Base-by-base conservation (phyloP, 768 basidiomycete genomes). In the Chalciporus chontae region DNA sequence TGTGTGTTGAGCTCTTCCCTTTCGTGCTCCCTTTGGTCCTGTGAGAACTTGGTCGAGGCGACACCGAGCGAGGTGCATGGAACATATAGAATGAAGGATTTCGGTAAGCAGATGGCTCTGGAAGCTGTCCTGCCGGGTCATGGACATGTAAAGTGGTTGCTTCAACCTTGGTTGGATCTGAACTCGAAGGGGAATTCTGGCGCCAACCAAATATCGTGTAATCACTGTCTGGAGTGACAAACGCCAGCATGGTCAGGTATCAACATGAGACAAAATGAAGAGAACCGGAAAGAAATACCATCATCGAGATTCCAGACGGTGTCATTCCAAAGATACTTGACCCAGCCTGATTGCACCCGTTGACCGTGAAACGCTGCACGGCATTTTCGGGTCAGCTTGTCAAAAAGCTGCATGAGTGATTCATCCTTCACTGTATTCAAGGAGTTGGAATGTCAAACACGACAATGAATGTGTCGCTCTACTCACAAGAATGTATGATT, bases 241-340 rank as follows among this genome's bases (percentile, higher is more conserved):
- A 36, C 14, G 21, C n/a, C 18, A 39, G 45, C 45, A 17, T 46
- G 41, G 21, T 34, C 18, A 37, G 27, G 26, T 29, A n/a, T 40
- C 18, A 40, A 21, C 14, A 8, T 15, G 38, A 41, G 23, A 26
- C 4, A 31, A 6, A 18, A 31, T 29, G 42, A 18, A 19, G 32
- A n/a, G 34, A 36, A 36, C 24, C 9, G 18, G n/a, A 45, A 24
- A 27, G 14, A 65, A 72, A 60, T 60, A 87, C 93, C 93, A 61
- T 97, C 94, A 63, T 95, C 91, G 10, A 97, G 70, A 61, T 88
- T 87, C 90, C 90, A 96, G 43, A 90, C 66, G 0, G 81, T 73
- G 13, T 83, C 80, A 55, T 83, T 82, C 73, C 81, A 94, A 53
- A 87, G 80, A 63, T 97, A 97, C 60, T 93, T 91, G 42, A 95